Base-by-base conservation (phyloP, 495 filamentous ascomycete genomes). In the Xylaria intraflava region DNA sequence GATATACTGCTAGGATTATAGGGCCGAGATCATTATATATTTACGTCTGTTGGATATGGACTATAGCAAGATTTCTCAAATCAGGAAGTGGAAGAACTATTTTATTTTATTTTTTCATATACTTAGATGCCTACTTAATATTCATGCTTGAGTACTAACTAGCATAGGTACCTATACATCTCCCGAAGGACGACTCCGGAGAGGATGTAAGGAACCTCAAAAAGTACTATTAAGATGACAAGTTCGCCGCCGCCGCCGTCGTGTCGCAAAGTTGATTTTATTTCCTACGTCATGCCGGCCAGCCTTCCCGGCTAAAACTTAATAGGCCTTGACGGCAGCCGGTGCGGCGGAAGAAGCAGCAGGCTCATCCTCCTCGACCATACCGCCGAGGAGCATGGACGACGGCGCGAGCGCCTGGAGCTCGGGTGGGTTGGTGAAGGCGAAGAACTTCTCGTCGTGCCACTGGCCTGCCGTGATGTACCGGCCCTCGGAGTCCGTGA, bases 361-460 rank as follows among this genome's bases (percentile, higher is more conserved):
- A 5, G 40, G 30, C 46, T 65, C 71, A 10, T 70, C 71, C 40
- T 69, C 71, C 67, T 72, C 71, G n/a, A 55, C 60, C 71, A 74
- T 74, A 44, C 71, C 71, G 24, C 71, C 71, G 43, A 71, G 65
- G 54, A 72, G 69, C 69, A 74, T 74, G 49, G 66, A 69, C 54
- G 61, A 60, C 27, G 71, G 71, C n/a, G 71, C 67, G 33, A 71
- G 58, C 12, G 72, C 69, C 69, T 71, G 69, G 51, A 68, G 46
- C 66, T 71, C 42, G 51, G 62, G 52, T 65, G 82, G 53, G 78
- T 65, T 69, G n/a, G 68, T 74, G 53, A 72, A 77, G 38, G 73
- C 68, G 64, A 75, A 75, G 70, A 78, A 81, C 70, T 80, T 81
- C 66, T 77, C 66, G 64, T 79, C 74, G 56, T 81, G 77, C 78